Conservation (phyloP, 192 early-diverging fungal genomes). For the Podochytrium sp. region DNA sequence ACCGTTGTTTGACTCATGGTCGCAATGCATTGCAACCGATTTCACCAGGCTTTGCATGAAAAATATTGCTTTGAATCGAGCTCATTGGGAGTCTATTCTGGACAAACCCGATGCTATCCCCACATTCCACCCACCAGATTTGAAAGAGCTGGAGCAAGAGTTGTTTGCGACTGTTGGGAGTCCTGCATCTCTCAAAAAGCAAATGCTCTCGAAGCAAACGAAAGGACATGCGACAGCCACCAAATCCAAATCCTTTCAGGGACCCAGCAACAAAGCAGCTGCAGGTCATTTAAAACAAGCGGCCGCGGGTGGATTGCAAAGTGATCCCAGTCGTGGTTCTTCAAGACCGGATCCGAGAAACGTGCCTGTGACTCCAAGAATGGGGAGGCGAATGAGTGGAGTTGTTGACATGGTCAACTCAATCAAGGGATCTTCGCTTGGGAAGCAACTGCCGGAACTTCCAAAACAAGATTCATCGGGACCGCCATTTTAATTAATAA, state of each 20-base stretch:
- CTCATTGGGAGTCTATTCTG: constrained; percentile 50
- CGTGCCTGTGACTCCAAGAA: constrained; percentile 1
- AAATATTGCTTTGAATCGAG: constrained; percentile 53
- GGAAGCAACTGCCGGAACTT: constrained; percentile 14
- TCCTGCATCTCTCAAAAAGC: constrained; percentile 26
- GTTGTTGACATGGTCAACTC: constrained; percentile 17
- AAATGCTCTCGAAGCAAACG: constrained; percentile 18
- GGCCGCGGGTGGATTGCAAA: neutral
- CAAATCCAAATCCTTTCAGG: constrained; percentile 3
- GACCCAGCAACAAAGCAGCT: neutral
- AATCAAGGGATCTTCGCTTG: constrained; percentile 1
- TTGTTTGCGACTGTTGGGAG: constrained; percentile 21
- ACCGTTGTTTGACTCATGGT: constrained; percentile 59
- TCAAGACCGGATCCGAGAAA: neutral
- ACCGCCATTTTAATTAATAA: neutral
- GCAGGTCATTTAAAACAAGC: neutral
- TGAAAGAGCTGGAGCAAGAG: constrained; percentile 19
- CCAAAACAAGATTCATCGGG: constrained; percentile 9
- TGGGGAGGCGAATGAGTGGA: constrained; percentile 15
- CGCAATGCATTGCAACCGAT: constrained; percentile 45
- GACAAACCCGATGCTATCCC: constrained; percentile 51
- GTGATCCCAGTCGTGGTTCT: neutral
- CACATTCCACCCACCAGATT: constrained; percentile 16
- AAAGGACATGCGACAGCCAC: neutral
- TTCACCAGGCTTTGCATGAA: constrained; percentile 48